A percentile compares a stretch with the other conserved stretches of the same genome.
Conservation (phyloP, 768 basidiomycete genomes). For the Chalciporus chontae region DNA sequence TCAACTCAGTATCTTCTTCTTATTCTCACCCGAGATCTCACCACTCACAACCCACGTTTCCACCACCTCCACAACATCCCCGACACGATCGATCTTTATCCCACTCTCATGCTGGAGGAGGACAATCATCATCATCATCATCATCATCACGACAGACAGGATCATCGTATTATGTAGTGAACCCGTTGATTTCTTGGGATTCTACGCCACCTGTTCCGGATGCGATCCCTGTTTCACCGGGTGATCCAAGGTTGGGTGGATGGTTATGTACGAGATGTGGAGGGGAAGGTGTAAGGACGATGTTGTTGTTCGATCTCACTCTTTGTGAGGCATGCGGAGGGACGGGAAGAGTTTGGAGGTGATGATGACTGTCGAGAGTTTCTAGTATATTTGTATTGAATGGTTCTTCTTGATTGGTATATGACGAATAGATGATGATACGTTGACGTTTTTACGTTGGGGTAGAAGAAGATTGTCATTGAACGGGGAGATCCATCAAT, state of each 20-base stretch:
- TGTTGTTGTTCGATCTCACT: conserved; percentile 52
- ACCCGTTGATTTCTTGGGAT: conserved; percentile 16
- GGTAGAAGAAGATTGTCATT: too few relatives aligned
- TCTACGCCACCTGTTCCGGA: conserved; percentile 34
- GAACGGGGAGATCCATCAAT: too few relatives aligned
- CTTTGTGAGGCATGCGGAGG: conserved; percentile 61
- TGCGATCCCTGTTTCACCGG: conserved; percentile 49
- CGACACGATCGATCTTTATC: conserved; percentile 20
- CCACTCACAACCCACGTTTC: background rate
- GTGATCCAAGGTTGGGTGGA: conserved; percentile 72
- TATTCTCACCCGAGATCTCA: background rate
- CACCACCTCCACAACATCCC: conserved; percentile 7
- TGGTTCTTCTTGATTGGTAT: too few relatives aligned
- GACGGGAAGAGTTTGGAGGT: conserved; percentile 51
- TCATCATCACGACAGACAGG: background rate
- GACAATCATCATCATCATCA: too few relatives aligned
- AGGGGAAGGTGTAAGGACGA: conserved; percentile 50
- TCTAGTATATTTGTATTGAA: too few relatives aligned
- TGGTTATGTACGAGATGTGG: conserved; percentile 59
- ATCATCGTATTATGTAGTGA: conserved; percentile 24
- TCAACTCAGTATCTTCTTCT: too few relatives aligned
- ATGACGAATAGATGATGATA: too few relatives aligned
- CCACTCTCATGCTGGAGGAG: conserved; percentile 6
- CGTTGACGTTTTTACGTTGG: too few relatives aligned
- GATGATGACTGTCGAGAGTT: too few relatives aligned